Evolutionary conservation across 1,284 basidiomycete genomes (phyloP).

Genomic region (Apiotrichum veenhuisii): DNA sequence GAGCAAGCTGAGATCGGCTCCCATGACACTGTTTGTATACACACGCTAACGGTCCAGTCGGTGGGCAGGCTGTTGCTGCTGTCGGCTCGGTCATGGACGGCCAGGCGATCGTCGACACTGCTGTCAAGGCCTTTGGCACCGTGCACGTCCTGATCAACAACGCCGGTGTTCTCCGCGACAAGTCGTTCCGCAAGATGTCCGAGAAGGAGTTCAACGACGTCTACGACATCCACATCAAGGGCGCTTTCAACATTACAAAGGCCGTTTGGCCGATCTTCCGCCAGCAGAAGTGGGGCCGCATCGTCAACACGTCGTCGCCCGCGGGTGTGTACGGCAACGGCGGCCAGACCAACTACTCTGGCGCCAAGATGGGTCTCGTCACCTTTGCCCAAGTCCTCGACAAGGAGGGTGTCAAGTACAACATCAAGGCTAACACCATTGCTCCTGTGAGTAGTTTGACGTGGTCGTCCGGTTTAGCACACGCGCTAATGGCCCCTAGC

Average conservation of each 20-base stretch:
- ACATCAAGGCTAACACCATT: constrained; percentile 81
- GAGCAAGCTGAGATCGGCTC: too few relatives aligned
- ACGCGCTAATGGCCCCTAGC: too few relatives aligned
- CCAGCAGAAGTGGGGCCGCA: constrained; percentile 86
- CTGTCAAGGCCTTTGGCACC: constrained; percentile 78
- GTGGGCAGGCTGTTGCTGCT: constrained; percentile 81
- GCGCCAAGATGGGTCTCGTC: constrained; percentile 69
- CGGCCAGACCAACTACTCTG: constrained; percentile 81
- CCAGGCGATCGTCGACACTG: constrained; percentile 73
- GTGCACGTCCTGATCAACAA: constrained; percentile 90
- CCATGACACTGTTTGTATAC: too few relatives aligned
- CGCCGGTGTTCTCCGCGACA: constrained; percentile 86
- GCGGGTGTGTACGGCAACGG: constrained; percentile 70
- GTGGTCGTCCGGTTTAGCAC: too few relatives aligned
- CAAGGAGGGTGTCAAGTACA: constrained; percentile 86
- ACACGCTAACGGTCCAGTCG: constrained; percentile 55
- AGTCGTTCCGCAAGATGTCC: constrained; percentile 82
- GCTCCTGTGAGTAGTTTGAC: constrained; percentile 79
- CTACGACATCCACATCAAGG: constrained; percentile 89
- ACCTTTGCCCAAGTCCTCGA: constrained; percentile 90
- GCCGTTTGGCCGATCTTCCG: constrained; percentile 96
- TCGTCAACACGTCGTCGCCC: constrained; percentile 81
- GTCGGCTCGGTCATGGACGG: constrained; percentile 88
- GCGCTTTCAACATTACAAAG: constrained; percentile 90
- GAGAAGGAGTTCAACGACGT: constrained; percentile 83